A percentile compares a stretch with the other conserved stretches of the same genome.
Evolutionary conservation across 805 yeast species (phyloP).

Genomic region (Metschnikowia amazonensis): DNA sequence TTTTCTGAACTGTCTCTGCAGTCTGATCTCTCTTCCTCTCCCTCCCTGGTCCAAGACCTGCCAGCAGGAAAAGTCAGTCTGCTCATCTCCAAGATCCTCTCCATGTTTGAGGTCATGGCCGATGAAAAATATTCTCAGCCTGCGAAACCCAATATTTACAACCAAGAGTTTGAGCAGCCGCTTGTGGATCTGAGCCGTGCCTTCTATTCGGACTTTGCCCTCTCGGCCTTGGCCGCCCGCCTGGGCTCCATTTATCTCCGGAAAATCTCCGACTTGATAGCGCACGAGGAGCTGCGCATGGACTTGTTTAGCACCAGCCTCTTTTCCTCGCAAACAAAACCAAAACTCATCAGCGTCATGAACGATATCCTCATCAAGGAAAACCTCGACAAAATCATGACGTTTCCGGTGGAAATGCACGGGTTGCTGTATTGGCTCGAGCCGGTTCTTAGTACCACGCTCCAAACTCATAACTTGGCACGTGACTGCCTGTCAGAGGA

Average conservation of each 20-base stretch:
- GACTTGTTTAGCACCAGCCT: constrained; percentile 32
- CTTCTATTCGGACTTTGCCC: constrained; percentile 50
- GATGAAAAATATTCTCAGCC: constrained; percentile 31
- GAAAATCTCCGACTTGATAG: constrained; percentile 49
- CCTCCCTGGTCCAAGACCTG: too few relatives aligned
- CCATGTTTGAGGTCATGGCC: constrained; percentile 66
- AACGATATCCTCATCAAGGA: constrained; percentile 56
- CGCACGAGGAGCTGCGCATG: constrained; percentile 59
- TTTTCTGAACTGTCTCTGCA: too few relatives aligned
- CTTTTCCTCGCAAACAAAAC: constrained; percentile 39
- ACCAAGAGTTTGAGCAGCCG: constrained; percentile 61
- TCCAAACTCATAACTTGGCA: not conserved
- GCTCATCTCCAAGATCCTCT: constrained; percentile 56
- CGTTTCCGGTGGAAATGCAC: constrained; percentile 41
- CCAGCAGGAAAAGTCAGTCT: too few relatives aligned
- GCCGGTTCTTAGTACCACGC: constrained; percentile 30
- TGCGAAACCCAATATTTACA: constrained; percentile 50
- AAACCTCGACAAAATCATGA: constrained; percentile 54
- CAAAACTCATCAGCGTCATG: constrained; percentile 53
- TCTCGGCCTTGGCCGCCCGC: constrained; percentile 38
- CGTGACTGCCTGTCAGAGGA: not conserved
- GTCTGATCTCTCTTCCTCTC: too few relatives aligned
- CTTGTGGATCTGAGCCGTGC: constrained; percentile 51
- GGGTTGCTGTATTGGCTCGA: constrained; percentile 59
- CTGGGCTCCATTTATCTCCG: constrained; percentile 54